A percentile compares a stretch with the other conserved stretches of the same genome.
Conservation (phyloP, 306 rosid species). For the Trifolium subterraneum region DNA sequence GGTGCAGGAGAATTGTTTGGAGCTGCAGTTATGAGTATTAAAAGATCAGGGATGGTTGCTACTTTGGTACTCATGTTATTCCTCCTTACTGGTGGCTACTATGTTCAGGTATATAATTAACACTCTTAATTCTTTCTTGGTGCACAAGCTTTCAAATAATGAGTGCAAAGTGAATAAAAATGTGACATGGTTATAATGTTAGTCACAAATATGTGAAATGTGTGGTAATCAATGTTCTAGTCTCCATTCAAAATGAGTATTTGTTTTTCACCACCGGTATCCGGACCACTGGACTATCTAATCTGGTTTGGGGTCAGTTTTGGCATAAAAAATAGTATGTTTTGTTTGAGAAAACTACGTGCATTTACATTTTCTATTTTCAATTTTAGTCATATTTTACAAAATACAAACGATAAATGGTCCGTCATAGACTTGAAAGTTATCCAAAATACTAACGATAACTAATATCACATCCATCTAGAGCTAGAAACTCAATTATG, state of each 20-base stretch:
- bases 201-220: too few species aligned
- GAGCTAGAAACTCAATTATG: background rate
- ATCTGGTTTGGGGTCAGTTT: too few species aligned
- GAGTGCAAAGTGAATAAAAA: background rate
- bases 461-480: too few species aligned
- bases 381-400: too few species aligned
- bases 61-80: constrained; percentile 86
- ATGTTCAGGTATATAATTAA: constrained; percentile 70
- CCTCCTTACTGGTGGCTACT: constrained; percentile 95
- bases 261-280: too few species aligned
- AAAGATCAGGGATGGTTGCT: constrained; percentile 84
- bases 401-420: too few species aligned
- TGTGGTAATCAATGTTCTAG: too few species aligned
- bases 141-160: background rate
- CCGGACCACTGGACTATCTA: too few species aligned
- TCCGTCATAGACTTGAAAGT: too few species aligned
- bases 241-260: too few species aligned
- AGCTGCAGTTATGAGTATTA: constrained; percentile 81
- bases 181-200: background rate
- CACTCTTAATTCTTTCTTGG: background rate
- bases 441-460: too few species aligned
- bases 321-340: too few species aligned
- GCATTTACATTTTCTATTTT: background rate
- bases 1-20: constrained; percentile 97
- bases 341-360: background rate